Evolutionary conservation across 768 basidiomycete genomes (phyloP), one percentile per base, ranked within the genome.

Genomic region (Kockovaella imperatae): DNA sequence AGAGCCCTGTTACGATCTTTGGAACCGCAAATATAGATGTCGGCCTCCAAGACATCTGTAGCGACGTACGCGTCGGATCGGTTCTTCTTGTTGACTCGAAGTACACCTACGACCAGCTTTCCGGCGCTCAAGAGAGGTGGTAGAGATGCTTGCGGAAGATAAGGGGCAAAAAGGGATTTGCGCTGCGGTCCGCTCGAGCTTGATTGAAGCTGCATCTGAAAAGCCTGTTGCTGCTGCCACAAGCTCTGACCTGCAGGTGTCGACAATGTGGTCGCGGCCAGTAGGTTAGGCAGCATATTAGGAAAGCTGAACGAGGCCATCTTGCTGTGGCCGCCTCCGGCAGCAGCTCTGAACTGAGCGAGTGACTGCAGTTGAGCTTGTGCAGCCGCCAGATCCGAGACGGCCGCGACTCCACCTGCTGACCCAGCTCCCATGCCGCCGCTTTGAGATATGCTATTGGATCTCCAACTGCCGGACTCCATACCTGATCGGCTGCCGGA

Each of bases 21-120:
- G 28, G 91, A 96, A 35, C 95, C 93, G 62, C 91, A 95, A 51
- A 96, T 96, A 63, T 97, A 99, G 68, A 99, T 97, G 63, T 99
- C 95, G 47, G 93, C 91, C 67, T 99, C 95, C 42, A 99, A 74
- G 26, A 96, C 91, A 68, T 97, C 95, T 10, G 93, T 97, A 13
- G 95, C 86, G 47, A 99, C 91, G 70, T 97, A 99, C 6, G 95
- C 95, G 70, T 99, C 95, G 15, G 91, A 96, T 47, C 95, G 81
- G 70, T 97, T 96, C 60, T 93, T 84, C 75, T 97, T 96, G 75
- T 97, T 97, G 58, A 96, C 95, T 28, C 95, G 83, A 42, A 99
- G 74, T 45, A 95, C 90, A 53, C 95, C 95, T 35, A 97, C 90
- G 47, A 99, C 95, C 38, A 99, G 77, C 73, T 97, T 97, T 39